These are phyloP conservation scores for Roridomyces roridus DNA, from an alignment of 768 basidiomycete species.

Conservation along the genomic window DNA sequence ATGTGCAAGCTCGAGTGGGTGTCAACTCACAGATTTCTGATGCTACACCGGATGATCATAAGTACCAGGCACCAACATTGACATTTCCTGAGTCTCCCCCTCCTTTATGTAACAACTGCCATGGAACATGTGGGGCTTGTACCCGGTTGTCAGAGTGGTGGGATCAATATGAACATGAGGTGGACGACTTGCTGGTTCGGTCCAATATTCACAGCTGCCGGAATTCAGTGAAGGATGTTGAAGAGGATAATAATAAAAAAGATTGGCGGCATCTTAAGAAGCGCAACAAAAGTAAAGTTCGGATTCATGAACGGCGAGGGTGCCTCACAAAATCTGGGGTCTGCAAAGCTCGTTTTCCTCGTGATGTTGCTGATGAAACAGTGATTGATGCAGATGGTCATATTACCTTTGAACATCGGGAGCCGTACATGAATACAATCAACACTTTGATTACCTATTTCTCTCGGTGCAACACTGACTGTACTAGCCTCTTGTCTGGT, in stretches of 20 bases:
- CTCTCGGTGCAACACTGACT: too few species aligned
- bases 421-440: too few species aligned
- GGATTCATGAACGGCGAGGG: not conserved
- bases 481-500: too few species aligned
- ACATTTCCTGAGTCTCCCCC: conserved; percentile 27
- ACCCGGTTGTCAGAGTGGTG: conserved; percentile 15
- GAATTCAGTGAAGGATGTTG: not conserved
- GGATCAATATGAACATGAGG: conserved; percentile 7
- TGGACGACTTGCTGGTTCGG: conserved; percentile 26
- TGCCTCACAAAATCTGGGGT: conserved; percentile 10
- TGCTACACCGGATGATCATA: not conserved
- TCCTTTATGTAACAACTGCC: not conserved
- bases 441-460: too few species aligned
- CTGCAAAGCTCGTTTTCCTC: conserved; percentile 33
- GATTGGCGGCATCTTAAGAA: not conserved
- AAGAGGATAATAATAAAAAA: not conserved
- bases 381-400: too few species aligned
- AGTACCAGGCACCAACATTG: conserved; percentile 24
- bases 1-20: too few species aligned
- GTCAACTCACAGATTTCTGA: too few species aligned
- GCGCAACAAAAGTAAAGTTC: conserved; percentile 1
- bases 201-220: conserved; percentile 29
- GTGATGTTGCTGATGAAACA: not conserved
- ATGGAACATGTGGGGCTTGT: conserved; percentile 15
- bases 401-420: too few species aligned